phyloP scores from a whole-genome alignment of 192 early-diverging fungal species.

The Coemansia guatemalensis region DNA sequence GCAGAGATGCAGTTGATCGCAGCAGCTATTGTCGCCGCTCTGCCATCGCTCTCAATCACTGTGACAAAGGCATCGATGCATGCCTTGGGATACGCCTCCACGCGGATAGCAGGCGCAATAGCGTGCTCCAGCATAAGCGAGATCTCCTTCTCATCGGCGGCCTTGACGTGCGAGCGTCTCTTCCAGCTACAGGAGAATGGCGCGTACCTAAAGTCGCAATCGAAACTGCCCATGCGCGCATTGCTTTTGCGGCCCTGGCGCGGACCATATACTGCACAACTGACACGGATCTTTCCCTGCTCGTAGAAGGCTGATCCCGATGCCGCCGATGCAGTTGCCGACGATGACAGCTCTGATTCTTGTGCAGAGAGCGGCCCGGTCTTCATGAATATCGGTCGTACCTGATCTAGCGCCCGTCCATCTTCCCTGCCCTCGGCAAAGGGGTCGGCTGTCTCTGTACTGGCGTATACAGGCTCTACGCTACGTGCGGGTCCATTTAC shows the following conservation, averaged over 20 bases:
- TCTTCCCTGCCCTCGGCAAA: constrained; percentile 24
- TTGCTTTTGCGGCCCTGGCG: constrained; percentile 47
- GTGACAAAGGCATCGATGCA: constrained; percentile 53
- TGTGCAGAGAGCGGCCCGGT: constrained; percentile 37
- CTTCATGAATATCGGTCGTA: constrained; percentile 49
- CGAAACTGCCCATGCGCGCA: constrained; percentile 41
- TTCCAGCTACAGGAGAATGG: constrained; percentile 54
- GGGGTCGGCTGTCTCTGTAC: constrained; percentile 5
- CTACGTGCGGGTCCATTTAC: constrained; percentile 50
- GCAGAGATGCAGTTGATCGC: constrained; percentile 56
- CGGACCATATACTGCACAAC: constrained; percentile 55
- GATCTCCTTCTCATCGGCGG: constrained; percentile 51
- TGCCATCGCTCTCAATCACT: constrained; percentile 56
- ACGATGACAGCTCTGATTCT: constrained; percentile 9
- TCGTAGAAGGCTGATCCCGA: constrained; percentile 55
- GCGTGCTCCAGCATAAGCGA: constrained; percentile 47
- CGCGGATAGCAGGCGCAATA: constrained; percentile 47
- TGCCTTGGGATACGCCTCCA: constrained; percentile 55
- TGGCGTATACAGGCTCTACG: constrained; percentile 46
- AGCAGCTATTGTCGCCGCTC: constrained; percentile 47
- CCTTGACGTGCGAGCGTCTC: constrained; percentile 31
- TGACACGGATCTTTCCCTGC: constrained; percentile 52
- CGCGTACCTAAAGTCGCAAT: constrained; percentile 53
- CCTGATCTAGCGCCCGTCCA: constrained; percentile 33
- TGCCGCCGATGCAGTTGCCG: constrained; percentile 22